These are phyloP conservation scores for Colletotrichum orbiculare DNA, from an alignment of 2,329 filamentous ascomycete species.

Conservation along the genomic window DNA sequence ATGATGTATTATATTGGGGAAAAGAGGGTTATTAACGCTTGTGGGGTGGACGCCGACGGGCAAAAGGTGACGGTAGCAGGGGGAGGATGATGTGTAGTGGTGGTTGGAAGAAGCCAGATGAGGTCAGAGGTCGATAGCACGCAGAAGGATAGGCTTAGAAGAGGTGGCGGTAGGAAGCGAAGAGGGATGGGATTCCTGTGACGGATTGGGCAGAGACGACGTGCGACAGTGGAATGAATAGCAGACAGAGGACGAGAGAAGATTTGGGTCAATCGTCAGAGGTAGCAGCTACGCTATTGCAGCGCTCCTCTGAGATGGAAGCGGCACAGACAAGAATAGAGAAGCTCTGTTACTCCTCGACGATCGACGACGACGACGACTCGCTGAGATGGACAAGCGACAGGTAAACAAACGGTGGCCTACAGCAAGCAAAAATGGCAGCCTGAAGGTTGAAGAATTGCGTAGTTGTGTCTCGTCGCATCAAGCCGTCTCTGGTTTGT, in stretches of 20 bases:
- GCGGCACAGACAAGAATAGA: conserved; percentile 31
- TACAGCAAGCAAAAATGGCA: conserved; percentile 3
- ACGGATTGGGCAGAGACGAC: conserved; percentile 4
- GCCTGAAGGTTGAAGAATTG: conserved; percentile 9
- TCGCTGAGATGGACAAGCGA: conserved; percentile 8
- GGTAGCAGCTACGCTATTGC: conserved; percentile 36
- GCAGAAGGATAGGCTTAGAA: conserved; percentile 25
- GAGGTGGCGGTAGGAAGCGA: conserved; percentile 13
- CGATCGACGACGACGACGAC: conserved; percentile 25
- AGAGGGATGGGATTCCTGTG: conserved; percentile 1
- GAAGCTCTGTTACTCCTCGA: conserved; percentile 11
- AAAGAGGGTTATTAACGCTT: conserved; percentile 43
- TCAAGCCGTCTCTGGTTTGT: not conserved
- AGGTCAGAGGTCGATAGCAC: conserved; percentile 51
- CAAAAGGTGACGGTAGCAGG: conserved; percentile 39
- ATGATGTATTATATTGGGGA: conserved; percentile 56
- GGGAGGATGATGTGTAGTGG: conserved; percentile 30
- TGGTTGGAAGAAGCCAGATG: conserved; percentile 46
- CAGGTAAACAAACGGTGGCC: conserved; percentile 7
- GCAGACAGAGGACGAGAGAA: not conserved
- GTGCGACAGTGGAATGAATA: conserved; percentile 5
- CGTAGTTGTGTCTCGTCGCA: conserved; percentile 17
- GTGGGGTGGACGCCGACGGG: conserved; percentile 41
- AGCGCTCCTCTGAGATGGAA: conserved; percentile 35
- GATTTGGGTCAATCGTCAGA: conserved; percentile 27